Base-by-base conservation (phyloP, 1,139 yeast genomes). In the Yamadazyma diddensiae region DNA sequence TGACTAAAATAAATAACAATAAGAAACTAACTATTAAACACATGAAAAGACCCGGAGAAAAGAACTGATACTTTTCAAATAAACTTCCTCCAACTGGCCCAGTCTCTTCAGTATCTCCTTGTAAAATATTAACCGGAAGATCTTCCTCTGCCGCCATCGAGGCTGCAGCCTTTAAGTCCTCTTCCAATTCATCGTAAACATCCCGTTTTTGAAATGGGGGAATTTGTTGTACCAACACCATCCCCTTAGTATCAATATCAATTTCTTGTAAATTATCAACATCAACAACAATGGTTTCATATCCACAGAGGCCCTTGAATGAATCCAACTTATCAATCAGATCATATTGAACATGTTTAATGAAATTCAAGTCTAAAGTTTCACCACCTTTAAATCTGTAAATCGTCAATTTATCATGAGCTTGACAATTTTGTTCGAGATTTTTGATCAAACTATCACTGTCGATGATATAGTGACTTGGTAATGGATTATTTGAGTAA, bases 41-140 rank as follows among this genome's bases (percentile, higher is more conserved):
- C 81, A 78, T 79, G 70, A 82, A 81, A 42, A 84, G 68, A 13
- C 90, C 94, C 5, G 68, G 51, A 15, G 69, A 59, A 51, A 69
- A 68, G 47, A 65, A 69, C 43, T 64, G 70, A 46, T 69, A 68
- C 28, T 53, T 49, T 21, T 65, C 56, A 50, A 69, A 69, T 23
- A 62, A 56, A 40, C 58, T 59, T 19, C 11, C 33, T 2, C 44
- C 37, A 15, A 38, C 25, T 5, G 32, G 16, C 6, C 6, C 12
- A 9, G 23, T 21, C 8, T 21, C 12, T 11, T 23, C 36, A 22
- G 40, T 47, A 10, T 36, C 35, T 9, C 42, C 55, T n/a, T n/a
- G n/a, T 19, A 53, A 42, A 17, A 56, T 54, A 10, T 49, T 42
- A 9, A 57, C 59, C 13, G 46, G 39, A 28, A 49, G 52, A 15